These are phyloP conservation scores for Candida sanyaensis DNA, from an alignment of 1,139 yeast species.

Conservation along the genomic window DNA sequence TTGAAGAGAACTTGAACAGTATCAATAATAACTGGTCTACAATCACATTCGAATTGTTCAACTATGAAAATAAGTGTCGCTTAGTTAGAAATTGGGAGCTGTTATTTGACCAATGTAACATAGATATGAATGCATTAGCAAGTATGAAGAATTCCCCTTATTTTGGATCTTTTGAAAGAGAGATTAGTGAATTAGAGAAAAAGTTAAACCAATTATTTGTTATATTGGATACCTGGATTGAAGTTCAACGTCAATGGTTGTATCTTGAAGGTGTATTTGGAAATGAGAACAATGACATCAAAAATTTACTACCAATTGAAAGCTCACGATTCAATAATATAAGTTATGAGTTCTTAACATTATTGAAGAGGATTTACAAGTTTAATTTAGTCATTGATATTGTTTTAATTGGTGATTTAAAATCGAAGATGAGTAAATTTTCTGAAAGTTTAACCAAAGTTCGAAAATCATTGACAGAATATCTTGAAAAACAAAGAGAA, in stretches of 20 bases:
- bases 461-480: conserved; percentile 71
- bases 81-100: conserved; percentile 72
- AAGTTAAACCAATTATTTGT: conserved; percentile 53
- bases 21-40: conserved; percentile 54
- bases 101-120: conserved; percentile 59
- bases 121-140: conserved; percentile 60
- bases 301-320: conserved; percentile 68
- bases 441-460: conserved; percentile 59
- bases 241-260: conserved; percentile 88
- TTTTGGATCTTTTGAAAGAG: conserved; percentile 62
- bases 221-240: conserved; percentile 73
- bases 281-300: conserved; percentile 53
- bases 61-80: conserved; percentile 52
- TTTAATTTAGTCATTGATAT: conserved; percentile 60
- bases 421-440: conserved; percentile 48
- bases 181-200: conserved; percentile 55
- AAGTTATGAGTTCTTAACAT: conserved; percentile 58
- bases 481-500: conserved; percentile 77
- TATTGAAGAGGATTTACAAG: conserved; percentile 54
- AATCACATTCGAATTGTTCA: conserved; percentile 54
- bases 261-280: conserved; percentile 81
- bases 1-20: conserved; percentile 56
- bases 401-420: conserved; percentile 53
- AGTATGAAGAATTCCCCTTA: conserved; percentile 77
- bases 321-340: conserved; percentile 65